phyloP scores from a whole-genome alignment of 2,329 filamentous ascomycete species.

The Cadophora malorum region DNA sequence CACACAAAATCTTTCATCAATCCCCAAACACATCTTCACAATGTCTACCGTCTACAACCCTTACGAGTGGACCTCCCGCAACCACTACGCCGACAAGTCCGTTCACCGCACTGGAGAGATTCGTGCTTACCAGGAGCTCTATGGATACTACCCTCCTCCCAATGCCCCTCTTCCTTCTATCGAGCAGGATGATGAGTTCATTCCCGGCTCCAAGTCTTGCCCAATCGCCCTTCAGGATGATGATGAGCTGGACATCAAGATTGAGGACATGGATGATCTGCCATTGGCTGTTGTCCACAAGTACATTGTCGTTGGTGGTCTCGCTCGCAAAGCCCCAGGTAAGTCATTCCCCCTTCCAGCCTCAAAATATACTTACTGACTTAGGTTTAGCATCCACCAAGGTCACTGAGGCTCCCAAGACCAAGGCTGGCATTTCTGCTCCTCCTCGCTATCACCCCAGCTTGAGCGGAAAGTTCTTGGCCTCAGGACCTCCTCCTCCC shows the following conservation, averaged over 20 bases:
- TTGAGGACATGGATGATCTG: background rate
- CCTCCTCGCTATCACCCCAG: conserved; percentile 10
- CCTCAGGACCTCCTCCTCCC: background rate
- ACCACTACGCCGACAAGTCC: background rate
- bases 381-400: background rate
- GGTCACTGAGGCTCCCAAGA: background rate
- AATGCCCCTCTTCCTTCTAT: background rate
- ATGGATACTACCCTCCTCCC: background rate
- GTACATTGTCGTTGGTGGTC: background rate
- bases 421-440: background rate
- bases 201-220: background rate
- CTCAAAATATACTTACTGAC: background rate
- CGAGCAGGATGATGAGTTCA: background rate
- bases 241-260: background rate
- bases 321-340: background rate
- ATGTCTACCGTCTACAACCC: background rate
- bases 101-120: background rate
- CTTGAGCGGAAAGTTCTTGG: conserved; percentile 10
- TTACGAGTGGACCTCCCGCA: background rate
- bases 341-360: background rate
- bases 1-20: background rate
- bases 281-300: background rate
- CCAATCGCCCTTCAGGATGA: background rate
- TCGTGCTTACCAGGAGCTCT: background rate
- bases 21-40: background rate